Conservation (phyloP, 345 rosid species). For the Brassica incana region DNA sequence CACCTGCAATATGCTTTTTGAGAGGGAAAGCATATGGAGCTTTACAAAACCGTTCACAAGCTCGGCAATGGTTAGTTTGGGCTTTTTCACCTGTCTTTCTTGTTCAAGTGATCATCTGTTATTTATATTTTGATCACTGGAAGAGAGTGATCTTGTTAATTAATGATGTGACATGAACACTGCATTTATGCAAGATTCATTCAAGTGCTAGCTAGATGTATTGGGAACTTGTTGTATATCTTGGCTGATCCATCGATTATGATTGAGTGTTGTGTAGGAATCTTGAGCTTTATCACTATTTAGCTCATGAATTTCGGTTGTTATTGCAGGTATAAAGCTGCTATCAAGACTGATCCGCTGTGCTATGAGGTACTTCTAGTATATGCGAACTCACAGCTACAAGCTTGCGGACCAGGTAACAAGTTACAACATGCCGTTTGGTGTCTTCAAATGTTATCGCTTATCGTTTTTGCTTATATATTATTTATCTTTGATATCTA, state of each 20-base stretch:
- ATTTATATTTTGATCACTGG: neutral
- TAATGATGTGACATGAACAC: neutral
- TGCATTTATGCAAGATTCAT: neutral
- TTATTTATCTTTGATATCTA: neutral
- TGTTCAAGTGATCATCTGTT: neutral
- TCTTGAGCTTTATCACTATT: too few species aligned
- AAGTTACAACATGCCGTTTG: slow-evolving; percentile 9
- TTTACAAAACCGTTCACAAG: slow-evolving; percentile 82
- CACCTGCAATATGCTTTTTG: slow-evolving; percentile 89
- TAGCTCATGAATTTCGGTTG: too few species aligned
- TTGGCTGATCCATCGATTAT: neutral
- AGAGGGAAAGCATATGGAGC: slow-evolving; percentile 96
- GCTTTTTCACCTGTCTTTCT: neutral
- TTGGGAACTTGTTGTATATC: slow-evolving; percentile 8
- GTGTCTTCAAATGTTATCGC: neutral
- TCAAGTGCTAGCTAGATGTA: neutral
- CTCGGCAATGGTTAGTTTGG: slow-evolving; percentile 73
- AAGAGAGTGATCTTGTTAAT: slow-evolving; percentile 3
- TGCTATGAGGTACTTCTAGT: slow-evolving; percentile 79
- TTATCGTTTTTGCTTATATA: slow-evolving; percentile 12
- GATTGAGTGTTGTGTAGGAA: neutral
- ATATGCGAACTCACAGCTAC: slow-evolving; percentile 94
- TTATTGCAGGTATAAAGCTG: slow-evolving; percentile 87
- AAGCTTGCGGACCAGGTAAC: slow-evolving; percentile 97
- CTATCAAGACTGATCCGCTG: slow-evolving; percentile 93